Percentiles rank a stretch among this genome's conserved stretches.
phyloP scores from a whole-genome alignment of 768 basidiomycete species.

The Lactarius quietus region DNA sequence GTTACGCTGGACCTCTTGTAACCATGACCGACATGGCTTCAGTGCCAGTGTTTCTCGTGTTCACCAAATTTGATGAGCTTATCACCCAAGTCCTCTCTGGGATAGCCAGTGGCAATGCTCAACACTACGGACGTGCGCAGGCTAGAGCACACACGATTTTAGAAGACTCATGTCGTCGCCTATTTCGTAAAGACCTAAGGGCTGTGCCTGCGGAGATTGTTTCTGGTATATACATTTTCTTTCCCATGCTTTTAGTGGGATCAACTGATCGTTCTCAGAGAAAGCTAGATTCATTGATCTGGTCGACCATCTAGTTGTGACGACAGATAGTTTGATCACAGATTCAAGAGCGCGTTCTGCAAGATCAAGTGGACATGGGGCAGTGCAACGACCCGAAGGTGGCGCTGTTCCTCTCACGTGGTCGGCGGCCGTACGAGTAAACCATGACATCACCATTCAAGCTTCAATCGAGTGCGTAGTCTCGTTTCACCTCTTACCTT shows the following conservation, averaged over 20 bases:
- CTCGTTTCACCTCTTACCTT: not conserved
- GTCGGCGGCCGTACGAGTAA: not conserved
- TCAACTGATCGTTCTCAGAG: not conserved
- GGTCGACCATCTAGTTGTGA: not conserved
- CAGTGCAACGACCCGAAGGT: too few species aligned
- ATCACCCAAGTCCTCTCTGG: not conserved
- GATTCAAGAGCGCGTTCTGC: not conserved
- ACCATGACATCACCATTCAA: not conserved
- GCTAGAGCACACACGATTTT: not conserved
- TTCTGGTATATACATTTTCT: slow-evolving; percentile 4
- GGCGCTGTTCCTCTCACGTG: not conserved
- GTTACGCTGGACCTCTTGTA: too few species aligned
- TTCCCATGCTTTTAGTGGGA: not conserved
- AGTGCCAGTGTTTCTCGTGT: too few species aligned
- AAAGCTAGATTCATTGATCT: not conserved
- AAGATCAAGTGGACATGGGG: not conserved
- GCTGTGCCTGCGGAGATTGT: too few species aligned
- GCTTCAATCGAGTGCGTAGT: not conserved
- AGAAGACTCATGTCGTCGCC: not conserved
- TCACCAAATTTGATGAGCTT: slow-evolving; percentile 12
- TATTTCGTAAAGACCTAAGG: not conserved
- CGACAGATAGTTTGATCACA: slow-evolving; percentile 3
- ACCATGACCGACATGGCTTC: too few species aligned
- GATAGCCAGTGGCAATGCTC: not conserved
- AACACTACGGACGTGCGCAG: not conserved